Base-by-base conservation (phyloP, 208 protist species). In the Paratrypanosoma confusum region DNA sequence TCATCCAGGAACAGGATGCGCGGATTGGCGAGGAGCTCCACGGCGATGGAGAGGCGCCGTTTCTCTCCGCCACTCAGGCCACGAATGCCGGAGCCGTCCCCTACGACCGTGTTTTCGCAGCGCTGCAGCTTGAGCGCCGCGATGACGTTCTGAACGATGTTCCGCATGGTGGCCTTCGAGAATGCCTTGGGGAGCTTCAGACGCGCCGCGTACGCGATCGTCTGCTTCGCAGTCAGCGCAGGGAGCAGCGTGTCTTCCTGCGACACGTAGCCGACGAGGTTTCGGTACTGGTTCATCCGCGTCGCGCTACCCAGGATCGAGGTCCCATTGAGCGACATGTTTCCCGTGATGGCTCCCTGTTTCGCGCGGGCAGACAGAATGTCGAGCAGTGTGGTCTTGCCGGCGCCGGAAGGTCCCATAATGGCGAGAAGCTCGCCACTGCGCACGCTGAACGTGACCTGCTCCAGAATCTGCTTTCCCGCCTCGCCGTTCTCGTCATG, bases 1-100 rank as follows among this genome's bases (percentile, higher is more conserved):
- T 96, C 85, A 45, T 95, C 88, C 20, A 93, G 65, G 54, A 85
- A 89, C n/a, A 95, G 62, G 35, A 95, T 87, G 36, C 80, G 77
- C 17, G 89, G 89, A 38, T 89, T 87, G 6, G 85, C 82, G 36
- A 95, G 61, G 10, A 95, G 52, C 54, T 95, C 85, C 17, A 94
- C 82, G 1, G 84, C 89, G 58, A 95, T 93, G 16, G 81, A 93
- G 13, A 95, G 82, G 6, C 89, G 78, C 6, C 82, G 77, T 55
- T 69, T 75, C 64, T 95, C 85, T n/a, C 89, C 89, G 23, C 89
- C 89, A 48, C 81, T 91, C 43, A 95, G 71, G 28, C 89, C 89
- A 34, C 85, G 77, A 1, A 76, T 28, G 13, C 37, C 48, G 32
- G 66, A 66, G 10, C 71, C 66, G 29, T 87, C 76, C 18, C 83